Conservation (phyloP, 2,329 filamentous ascomycete genomes). For the Fusarium bactridioides region DNA sequence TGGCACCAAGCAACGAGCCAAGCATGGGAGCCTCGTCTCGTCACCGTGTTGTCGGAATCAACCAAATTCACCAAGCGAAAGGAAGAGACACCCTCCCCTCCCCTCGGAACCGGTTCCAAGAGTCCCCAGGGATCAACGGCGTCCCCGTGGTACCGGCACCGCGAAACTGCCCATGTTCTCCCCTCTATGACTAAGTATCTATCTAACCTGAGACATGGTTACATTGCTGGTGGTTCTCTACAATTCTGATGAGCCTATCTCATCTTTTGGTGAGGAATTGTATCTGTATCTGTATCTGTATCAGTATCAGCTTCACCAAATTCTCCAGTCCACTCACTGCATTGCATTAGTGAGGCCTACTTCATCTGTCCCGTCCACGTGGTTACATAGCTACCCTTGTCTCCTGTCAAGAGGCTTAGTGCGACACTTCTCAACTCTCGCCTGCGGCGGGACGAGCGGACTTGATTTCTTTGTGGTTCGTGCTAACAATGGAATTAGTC, state of each 20-base stretch:
- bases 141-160: constrained; percentile 12
- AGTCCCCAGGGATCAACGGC: constrained; percentile 2
- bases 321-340: not conserved
- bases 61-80: constrained; percentile 6
- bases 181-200: not conserved
- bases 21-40: constrained; percentile 32
- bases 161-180: constrained; percentile 14
- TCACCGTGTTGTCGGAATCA: constrained; percentile 30
- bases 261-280: not conserved
- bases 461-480: constrained; percentile 4
- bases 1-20: not conserved
- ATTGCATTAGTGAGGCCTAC: constrained; percentile 2
- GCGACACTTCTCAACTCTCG: not conserved
- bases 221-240: constrained; percentile 3
- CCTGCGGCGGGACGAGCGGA: constrained; percentile 3
- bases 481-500: not conserved
- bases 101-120: constrained; percentile 7
- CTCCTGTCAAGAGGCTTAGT: constrained; percentile 17
- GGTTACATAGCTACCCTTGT: constrained; percentile 13
- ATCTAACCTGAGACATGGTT: not conserved
- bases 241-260: not conserved
- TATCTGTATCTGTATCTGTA: not conserved
- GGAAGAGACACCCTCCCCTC: constrained; percentile 1
- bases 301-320: not conserved
- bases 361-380: constrained; percentile 13